Evolutionary conservation across 306 rosid species (phyloP).

Genomic region (Cicer judaicum): DNA sequence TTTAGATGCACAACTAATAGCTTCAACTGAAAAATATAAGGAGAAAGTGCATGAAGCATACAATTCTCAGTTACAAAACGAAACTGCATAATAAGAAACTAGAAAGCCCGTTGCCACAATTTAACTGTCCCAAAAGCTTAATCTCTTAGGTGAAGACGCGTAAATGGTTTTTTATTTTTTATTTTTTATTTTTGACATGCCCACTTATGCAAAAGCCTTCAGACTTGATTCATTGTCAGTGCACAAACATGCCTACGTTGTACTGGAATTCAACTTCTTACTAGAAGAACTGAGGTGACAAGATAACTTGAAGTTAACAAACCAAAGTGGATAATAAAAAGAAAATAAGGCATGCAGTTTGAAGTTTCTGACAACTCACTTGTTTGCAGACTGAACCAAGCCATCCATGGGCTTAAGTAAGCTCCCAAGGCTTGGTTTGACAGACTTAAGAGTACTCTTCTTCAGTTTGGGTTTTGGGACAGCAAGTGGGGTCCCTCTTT

Average conservation of each 20-base stretch:
- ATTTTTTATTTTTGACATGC: neutral
- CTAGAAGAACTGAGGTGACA: neutral
- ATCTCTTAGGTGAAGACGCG: neutral
- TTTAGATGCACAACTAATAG: conserved; percentile 28
- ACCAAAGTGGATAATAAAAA: too few relatives aligned
- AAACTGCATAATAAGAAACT: conserved; percentile 33
- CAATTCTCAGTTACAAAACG: conserved; percentile 32
- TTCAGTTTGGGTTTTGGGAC: too few relatives aligned
- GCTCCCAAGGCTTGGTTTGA: too few relatives aligned
- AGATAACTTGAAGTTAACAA: too few relatives aligned
- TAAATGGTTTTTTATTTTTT: conserved; percentile 12
- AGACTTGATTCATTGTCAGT: conserved; percentile 1
- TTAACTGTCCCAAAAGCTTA: conserved; percentile 3
- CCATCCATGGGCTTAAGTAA: too few relatives aligned
- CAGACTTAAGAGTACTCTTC: too few relatives aligned
- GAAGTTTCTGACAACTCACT: too few relatives aligned
- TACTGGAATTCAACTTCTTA: neutral
- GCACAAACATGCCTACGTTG: neutral
- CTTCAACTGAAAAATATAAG: conserved; percentile 31
- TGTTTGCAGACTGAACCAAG: too few relatives aligned
- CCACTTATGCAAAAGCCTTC: conserved; percentile 1
- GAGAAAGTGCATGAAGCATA: conserved; percentile 22
- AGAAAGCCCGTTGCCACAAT: neutral
- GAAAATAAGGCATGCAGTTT: too few relatives aligned
- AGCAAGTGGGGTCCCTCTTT: too few relatives aligned